Evolutionary conservation across 2,329 filamentous ascomycete genomes (phyloP), one percentile per base, ranked within the genome.

Genomic region (Dendryphion nanum): DNA sequence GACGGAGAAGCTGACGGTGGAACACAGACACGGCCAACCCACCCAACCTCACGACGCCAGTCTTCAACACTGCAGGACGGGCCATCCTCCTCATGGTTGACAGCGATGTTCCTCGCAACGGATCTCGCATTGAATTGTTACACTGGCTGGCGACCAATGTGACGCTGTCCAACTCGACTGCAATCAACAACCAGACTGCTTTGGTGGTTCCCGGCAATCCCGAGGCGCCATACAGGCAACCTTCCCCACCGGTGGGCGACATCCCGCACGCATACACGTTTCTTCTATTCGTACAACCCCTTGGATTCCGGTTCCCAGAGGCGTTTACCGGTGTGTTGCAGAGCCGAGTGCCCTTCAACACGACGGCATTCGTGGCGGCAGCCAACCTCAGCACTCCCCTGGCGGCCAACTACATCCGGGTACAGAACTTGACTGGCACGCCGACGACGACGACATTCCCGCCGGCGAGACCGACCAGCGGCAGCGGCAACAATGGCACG

Each of bases 391-490:
- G 16, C 16, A 36, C 44, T 0, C 56, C 63, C 0, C 30, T 69
- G 15, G 65, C 63, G 1, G 64, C 54, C 5, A 70, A 66, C 41
- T 72, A 61, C 47, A 66, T 72, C 32, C 44, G 44, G 16, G 67
- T 67, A 8, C 53, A 63, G 34, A 63, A 66, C 35, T 18, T 48
- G 14, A 57, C 48, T 5, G 55, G 47, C 6, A 45, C 38, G 8
- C 33, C 51, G 12, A 49, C 48, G 30, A 48, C 41, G 18, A 51
- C 45, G 12, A 54, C 50, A 33, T 46, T 53, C 10, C 48, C 53
- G 7, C 35, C 50, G 15, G 40, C 8, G 15, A 14, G 48, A 30
- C 39, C 50, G 14, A 54, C 50, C 14, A 41, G 20, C 19, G 30
- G 14, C n/a, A 51, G 42, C 30, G 40, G 14, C 15, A 23, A n/a